Percentiles rank a stretch among this genome's conserved stretches.
phyloP scores from a whole-genome alignment of 768 basidiomycete species.

The Crucibulum laeve region DNA sequence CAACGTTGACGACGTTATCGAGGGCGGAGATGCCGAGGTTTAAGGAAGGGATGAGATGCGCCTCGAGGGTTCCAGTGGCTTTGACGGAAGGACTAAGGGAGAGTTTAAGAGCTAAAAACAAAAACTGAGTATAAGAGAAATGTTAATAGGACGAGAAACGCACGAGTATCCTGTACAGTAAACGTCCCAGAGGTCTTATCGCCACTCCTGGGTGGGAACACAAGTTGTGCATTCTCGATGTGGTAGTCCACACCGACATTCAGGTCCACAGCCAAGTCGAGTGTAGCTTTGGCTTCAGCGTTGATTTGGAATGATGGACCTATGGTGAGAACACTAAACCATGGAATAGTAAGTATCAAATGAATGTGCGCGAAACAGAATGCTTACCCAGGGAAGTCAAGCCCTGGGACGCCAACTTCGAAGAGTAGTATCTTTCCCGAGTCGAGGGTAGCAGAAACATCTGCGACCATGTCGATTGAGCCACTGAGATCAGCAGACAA shows the following conservation, averaged over 20 bases:
- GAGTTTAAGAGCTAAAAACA: conserved; percentile 32
- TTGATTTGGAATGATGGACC: conserved; percentile 45
- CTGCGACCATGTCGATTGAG: conserved; percentile 29
- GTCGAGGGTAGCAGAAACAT: conserved; percentile 34
- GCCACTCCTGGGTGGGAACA: conserved; percentile 35
- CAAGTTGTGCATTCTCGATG: conserved; percentile 33
- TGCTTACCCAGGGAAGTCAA: conserved; percentile 44
- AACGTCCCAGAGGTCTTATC: conserved; percentile 20
- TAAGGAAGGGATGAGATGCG: conserved; percentile 45
- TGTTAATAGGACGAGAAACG: conserved; percentile 10
- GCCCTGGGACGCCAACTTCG: conserved; percentile 38
- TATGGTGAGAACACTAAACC: conserved; percentile 35
- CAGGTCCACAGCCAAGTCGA: conserved; percentile 34
- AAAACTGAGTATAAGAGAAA: neutral
- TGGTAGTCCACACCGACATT: conserved; percentile 39
- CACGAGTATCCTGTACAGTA: conserved; percentile 36
- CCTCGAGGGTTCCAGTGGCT: conserved; percentile 35
- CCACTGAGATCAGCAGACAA: conserved; percentile 35
- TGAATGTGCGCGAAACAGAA: neutral
- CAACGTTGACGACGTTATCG: conserved; percentile 25
- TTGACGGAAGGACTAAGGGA: conserved; percentile 33
- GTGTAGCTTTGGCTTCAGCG: conserved; percentile 25
- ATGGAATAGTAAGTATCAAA: neutral
- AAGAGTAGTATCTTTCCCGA: conserved; percentile 37
- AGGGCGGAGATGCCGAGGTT: conserved; percentile 42